phyloP scores from a whole-genome alignment of 2,329 filamentous ascomycete species.

The Verruconis gallopava region DNA sequence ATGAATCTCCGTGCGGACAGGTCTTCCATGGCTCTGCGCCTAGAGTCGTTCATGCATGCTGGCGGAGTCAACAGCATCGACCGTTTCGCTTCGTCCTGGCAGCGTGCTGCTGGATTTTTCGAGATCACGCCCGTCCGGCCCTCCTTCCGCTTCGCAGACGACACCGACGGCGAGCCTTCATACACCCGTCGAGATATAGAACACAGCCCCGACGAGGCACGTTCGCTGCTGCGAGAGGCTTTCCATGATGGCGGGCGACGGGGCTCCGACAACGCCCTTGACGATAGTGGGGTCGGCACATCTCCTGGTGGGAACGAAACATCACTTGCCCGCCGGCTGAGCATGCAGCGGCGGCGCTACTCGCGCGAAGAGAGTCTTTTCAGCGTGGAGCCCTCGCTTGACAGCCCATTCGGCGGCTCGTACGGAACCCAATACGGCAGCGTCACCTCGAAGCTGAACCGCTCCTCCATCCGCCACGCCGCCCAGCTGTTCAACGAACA shows the following conservation, averaged over 20 bases:
- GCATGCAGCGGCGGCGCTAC: slow-evolving; percentile 16
- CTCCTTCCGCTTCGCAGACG: slow-evolving; percentile 48
- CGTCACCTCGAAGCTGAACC: slow-evolving; percentile 42
- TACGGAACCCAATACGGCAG: slow-evolving; percentile 53
- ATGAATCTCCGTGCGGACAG: slow-evolving; percentile 17
- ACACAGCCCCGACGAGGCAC: slow-evolving; percentile 24
- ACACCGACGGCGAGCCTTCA: slow-evolving; percentile 29
- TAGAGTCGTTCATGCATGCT: slow-evolving; percentile 48
- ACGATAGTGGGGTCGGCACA: not conserved
- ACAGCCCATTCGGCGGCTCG: slow-evolving; percentile 58
- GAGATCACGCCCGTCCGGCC: slow-evolving; percentile 73
- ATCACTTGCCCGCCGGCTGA: slow-evolving; percentile 14
- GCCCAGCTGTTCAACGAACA: slow-evolving; percentile 37
- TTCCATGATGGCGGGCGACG: slow-evolving; percentile 21
- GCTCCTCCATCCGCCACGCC: slow-evolving; percentile 43
- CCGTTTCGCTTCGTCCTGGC: slow-evolving; percentile 86
- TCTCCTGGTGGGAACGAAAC: slow-evolving; percentile 15
- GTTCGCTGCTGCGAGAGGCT: slow-evolving; percentile 29
- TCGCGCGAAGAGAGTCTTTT: slow-evolving; percentile 32
- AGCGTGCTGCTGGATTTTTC: slow-evolving; percentile 74
- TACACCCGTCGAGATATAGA: slow-evolving; percentile 16
- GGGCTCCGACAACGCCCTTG: slow-evolving; percentile 8
- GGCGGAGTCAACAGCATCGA: slow-evolving; percentile 90
- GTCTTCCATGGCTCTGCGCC: slow-evolving; percentile 37
- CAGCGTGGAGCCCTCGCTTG: slow-evolving; percentile 41